Percentiles rank a stretch among this genome's conserved stretches.
These are phyloP conservation scores for cucumber (Cucumis sativus) DNA, from an alignment of 306 rosid genomes.

Conservation along the genomic window Cucumber_9930_V3 NC_026658.2:285501-286000, in stretches of 20 bases:
- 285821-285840: no score
- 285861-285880: no score
- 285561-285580: background rate
- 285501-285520: background rate
- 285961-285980: no score
- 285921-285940: no score
- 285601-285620: background rate
- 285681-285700: background rate
- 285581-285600: background rate
- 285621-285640: rapidly evolving
- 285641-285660: background rate
- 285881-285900: no score
- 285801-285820: background rate
- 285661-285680: background rate
- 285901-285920: no score
- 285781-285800: background rate
- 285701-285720: background rate
- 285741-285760: background rate
- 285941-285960: no score
- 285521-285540: background rate
- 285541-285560: background rate
- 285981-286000: background rate
- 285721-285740: background rate
- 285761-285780: no score
- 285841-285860: no score